Percentiles rank a stretch among this genome's conserved stretches.
phyloP scores from a whole-genome alignment of 352 stramenopile genomes.

The Pythium sp. region DNA sequence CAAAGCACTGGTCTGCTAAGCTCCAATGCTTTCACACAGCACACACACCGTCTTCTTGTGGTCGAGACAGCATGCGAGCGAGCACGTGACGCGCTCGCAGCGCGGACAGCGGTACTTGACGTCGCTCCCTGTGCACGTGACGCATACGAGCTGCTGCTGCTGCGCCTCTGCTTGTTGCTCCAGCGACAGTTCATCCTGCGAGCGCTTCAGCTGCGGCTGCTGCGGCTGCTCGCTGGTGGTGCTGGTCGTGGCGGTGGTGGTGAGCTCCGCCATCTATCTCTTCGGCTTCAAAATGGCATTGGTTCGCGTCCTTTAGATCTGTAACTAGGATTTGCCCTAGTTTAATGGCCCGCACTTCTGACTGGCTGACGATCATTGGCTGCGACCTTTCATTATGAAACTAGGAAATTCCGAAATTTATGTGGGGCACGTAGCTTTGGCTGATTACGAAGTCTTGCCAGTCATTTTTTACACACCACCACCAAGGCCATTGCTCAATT shows the following conservation, averaged over 20 bases:
- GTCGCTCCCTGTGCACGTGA: slow-evolving; percentile 36
- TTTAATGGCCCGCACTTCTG: not conserved
- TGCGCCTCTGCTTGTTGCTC: slow-evolving; percentile 20
- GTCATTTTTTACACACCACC: slow-evolving; percentile 14
- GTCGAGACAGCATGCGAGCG: slow-evolving; percentile 65
- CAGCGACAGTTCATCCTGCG: slow-evolving; percentile 4
- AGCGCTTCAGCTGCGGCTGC: slow-evolving; percentile 28
- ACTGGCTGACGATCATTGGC: not conserved
- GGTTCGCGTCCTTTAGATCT: slow-evolving; percentile 15
- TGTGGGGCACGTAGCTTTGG: slow-evolving; percentile 8
- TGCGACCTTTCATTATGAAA: not conserved
- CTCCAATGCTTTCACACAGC: not conserved
- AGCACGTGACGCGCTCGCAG: slow-evolving; percentile 84
- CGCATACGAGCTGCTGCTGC: slow-evolving; percentile 29
- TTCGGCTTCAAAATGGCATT: slow-evolving; percentile 9
- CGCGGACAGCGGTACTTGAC: slow-evolving; percentile 87
- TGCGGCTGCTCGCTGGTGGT: not conserved
- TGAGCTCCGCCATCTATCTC: slow-evolving; percentile 13
- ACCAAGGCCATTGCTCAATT: not conserved
- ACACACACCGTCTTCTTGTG: slow-evolving; percentile 75
- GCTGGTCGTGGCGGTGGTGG: not conserved
- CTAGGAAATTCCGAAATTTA: slow-evolving; percentile 6
- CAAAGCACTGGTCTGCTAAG: not conserved
- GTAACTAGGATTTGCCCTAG: not conserved
- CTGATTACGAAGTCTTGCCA: slow-evolving; percentile 16